Conservation (phyloP, 176 grass and related monocot species). For the Triticum turgidum region DNA sequence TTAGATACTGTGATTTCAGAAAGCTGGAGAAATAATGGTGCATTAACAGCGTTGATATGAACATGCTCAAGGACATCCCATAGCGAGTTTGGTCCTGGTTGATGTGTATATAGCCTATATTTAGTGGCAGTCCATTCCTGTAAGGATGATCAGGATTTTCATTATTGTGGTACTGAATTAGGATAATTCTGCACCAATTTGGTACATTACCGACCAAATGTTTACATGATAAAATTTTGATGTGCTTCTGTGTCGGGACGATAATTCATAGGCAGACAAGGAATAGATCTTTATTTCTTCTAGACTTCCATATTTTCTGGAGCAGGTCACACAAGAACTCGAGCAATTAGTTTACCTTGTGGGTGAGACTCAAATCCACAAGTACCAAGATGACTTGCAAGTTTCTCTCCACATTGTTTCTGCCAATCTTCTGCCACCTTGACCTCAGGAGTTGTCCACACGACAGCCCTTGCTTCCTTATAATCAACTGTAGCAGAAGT, state of each 20-base stretch:
- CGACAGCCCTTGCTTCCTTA: conserved; percentile 58
- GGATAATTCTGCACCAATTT: neutral
- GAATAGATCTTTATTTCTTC: neutral
- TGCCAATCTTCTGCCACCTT: conserved; percentile 61
- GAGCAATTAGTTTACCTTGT: conserved; percentile 36
- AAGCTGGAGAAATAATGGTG: neutral
- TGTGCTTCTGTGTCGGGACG: neutral
- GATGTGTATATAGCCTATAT: neutral
- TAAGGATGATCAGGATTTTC: neutral
- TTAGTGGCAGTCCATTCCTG: neutral
- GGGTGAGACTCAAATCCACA: conserved; percentile 81
- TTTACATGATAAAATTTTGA: neutral
- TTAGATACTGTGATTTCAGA: conserved; percentile 9
- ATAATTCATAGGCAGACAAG: neutral
- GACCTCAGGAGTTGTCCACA: conserved; percentile 59
- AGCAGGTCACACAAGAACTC: neutral
- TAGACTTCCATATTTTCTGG: neutral
- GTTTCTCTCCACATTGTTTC: conserved; percentile 64
- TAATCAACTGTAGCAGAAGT: conserved; percentile 64
- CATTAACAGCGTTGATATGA: neutral
- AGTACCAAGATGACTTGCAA: conserved; percentile 79
- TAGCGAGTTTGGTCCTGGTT: neutral
- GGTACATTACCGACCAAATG: neutral
- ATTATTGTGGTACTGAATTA: neutral
- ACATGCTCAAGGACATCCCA: neutral